Evolutionary conservation across 768 basidiomycete genomes (phyloP), one percentile per base, ranked within the genome.

Genomic region (Kwoniella mangroviensis): DNA sequence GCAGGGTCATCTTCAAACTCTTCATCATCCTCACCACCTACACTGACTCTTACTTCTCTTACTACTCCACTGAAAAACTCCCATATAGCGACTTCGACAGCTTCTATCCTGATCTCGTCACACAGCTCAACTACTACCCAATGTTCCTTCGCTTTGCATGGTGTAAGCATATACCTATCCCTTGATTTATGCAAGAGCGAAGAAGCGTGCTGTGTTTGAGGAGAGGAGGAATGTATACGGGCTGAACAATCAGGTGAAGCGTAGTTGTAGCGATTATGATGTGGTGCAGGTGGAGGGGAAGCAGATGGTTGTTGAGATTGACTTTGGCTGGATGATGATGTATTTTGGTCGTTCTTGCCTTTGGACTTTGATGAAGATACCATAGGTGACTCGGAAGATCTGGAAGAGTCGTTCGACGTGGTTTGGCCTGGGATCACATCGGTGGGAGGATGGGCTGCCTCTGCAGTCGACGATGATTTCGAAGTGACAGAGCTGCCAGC

Each of bases 21-120:
- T 19, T 79, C 82, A 10, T 78, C 76, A 17, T 81, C 82, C 24
- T 77, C 77, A 7, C 76, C 78, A 15, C 88, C 86, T 9, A 89
- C 93, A 81, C 91, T 92, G 57, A 98, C 90, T 4, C 87, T 87
- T 71, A 98, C 91, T 66, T 96, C 93, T 83, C 92, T 91, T 85
- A 98, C 95, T 15, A 97, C 92, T 1, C 95, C 94, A 73, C 91
- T 93, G 84, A 98, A 99, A 85, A 98, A 98, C 85, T 99, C 96
- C 80, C 92, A 97, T 79, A 98, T 96, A 68, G 94, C 95, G 19
- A 99, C 85, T 81, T 98, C 94, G 55, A 98, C 90, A 0, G 94
- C 96, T 81, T 98, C 96, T 76, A 98, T 94, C 55, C 93, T 86
- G 72, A 99, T 94, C 81, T 98, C 97, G 73, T 98, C 96, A 84